Conservation (phyloP, 2,329 filamentous ascomycete genomes). For the Arthrobotrys megalospora region DNA sequence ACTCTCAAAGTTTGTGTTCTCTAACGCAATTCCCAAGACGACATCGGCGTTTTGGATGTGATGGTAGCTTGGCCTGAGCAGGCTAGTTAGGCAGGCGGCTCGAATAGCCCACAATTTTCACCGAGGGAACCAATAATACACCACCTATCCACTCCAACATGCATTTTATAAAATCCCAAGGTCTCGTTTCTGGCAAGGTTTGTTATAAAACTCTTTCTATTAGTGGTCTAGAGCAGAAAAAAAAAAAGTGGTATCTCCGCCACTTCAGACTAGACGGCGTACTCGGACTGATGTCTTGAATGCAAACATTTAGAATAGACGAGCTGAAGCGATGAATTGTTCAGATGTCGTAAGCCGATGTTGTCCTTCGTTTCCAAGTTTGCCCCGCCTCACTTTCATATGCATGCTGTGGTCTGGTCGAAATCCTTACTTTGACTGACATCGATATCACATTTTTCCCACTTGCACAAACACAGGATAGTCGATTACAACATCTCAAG, state of each 20-base stretch:
- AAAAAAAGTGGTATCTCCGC: not conserved
- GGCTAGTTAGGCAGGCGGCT: slow-evolving; percentile 9
- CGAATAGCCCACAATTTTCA: slow-evolving; percentile 1
- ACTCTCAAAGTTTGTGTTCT: slow-evolving; percentile 13
- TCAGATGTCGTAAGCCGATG: slow-evolving; percentile 7
- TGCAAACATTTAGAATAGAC: slow-evolving; percentile 6
- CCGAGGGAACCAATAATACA: slow-evolving; percentile 4
- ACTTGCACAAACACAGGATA: slow-evolving; percentile 23
- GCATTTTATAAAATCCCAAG: slow-evolving; percentile 48
- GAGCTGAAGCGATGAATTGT: slow-evolving; percentile 23
- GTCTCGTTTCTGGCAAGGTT: slow-evolving; percentile 47
- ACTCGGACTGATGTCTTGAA: slow-evolving; percentile 11
- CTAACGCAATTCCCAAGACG: not conserved
- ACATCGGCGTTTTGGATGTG: not conserved
- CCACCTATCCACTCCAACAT: slow-evolving; percentile 4
- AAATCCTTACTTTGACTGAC: slow-evolving; percentile 16
- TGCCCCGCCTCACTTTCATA: not conserved
- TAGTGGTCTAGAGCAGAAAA: slow-evolving; percentile 27
- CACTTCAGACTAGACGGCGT: slow-evolving; percentile 8
- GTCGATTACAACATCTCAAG: slow-evolving; percentile 13
- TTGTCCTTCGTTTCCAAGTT: slow-evolving; percentile 18
- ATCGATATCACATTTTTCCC: slow-evolving; percentile 26
- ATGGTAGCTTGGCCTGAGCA: slow-evolving; percentile 7
- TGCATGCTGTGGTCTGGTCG: slow-evolving; percentile 15
- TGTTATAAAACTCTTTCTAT: slow-evolving; percentile 40